A percentile compares a stretch with the other conserved stretches of the same genome.
Evolutionary conservation across 225 moss, liverwort and hornwort species (phyloP).

Genomic region (Pseudisothecium myosuroides): DNA sequence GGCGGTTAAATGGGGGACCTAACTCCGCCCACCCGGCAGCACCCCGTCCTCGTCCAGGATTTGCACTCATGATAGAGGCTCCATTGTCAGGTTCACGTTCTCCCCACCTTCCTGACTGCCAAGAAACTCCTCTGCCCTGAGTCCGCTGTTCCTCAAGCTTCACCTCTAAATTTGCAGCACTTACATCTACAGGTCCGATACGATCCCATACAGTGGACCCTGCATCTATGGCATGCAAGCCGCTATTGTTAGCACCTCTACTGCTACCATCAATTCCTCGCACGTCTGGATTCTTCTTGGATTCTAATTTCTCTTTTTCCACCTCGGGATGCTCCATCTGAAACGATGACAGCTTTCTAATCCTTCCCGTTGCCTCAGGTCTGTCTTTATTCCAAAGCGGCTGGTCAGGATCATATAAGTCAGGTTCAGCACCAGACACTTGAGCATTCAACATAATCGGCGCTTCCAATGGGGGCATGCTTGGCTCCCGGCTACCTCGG

Average conservation of each 20-base stretch:
- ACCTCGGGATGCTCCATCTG: conserved; percentile 44
- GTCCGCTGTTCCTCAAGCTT: conserved; percentile 48
- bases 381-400: conserved; percentile 93
- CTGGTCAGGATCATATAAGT: conserved; percentile 96
- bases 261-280: conserved; percentile 41
- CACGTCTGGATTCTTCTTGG: conserved; percentile 33
- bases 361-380: conserved; percentile 66
- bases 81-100: conserved; percentile 53
- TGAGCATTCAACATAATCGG: conserved; percentile 36
- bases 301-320: conserved; percentile 46
- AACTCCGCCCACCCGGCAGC: conserved; percentile 44
- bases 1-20: conserved; percentile 44
- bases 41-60: conserved; percentile 55
- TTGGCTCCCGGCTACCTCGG: conserved; percentile 70
- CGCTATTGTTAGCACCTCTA: conserved; percentile 46
- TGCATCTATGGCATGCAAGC: conserved; percentile 55
- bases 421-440: conserved; percentile 58
- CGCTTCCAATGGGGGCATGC: conserved; percentile 57
- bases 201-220: conserved; percentile 94
- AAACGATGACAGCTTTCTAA: conserved; percentile 65
- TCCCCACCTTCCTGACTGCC: conserved; percentile 84
- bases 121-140: conserved; percentile 47
- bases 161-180: conserved; percentile 46
- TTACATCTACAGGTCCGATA: conserved; percentile 75
- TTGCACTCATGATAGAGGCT: conserved; percentile 7